Conservation (phyloP, 2,329 filamentous ascomycete genomes). For the Phyllachora maydis region DNA sequence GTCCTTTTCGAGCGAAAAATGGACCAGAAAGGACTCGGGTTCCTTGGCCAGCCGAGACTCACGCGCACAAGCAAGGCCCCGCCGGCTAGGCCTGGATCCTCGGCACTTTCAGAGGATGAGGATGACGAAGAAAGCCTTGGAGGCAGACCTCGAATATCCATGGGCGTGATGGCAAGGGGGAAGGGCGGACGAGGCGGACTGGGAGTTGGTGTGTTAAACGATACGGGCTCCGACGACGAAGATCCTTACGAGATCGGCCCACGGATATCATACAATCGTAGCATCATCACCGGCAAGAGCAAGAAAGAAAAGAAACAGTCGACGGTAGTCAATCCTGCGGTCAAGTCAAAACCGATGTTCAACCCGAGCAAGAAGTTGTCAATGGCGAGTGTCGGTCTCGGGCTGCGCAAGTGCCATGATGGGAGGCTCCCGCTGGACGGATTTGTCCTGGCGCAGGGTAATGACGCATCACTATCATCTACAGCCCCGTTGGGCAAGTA, state of each 20-base stretch:
- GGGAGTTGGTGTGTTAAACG: conserved; percentile 76
- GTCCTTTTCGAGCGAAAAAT: conserved; percentile 44
- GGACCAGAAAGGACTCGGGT: conserved; percentile 52
- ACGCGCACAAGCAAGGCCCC: too few species aligned
- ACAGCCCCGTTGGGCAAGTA: conserved; percentile 24
- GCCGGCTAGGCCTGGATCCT: conserved; percentile 9
- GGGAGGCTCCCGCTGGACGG: conserved; percentile 62
- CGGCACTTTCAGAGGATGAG: conserved; percentile 22
- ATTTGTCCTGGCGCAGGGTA: conserved; percentile 47
- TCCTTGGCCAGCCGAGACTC: conserved; percentile 35
- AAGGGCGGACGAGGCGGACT: conserved; percentile 46
- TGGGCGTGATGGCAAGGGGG: conserved; percentile 16
- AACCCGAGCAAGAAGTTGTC: conserved; percentile 46
- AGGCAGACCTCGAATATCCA: conserved; percentile 7
- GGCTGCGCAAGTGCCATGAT: conserved; percentile 58
- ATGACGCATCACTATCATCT: conserved; percentile 23
- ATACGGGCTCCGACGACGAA: conserved; percentile 86
- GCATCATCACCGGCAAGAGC: too few species aligned
- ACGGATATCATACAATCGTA: conserved; percentile 78
- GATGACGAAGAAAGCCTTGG: conserved; percentile 14
- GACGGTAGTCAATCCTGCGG: conserved; percentile 42
- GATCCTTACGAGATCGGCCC: conserved; percentile 87
- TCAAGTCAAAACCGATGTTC: conserved; percentile 52
- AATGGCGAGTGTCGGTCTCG: conserved; percentile 15
- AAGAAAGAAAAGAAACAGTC: too few species aligned